These are phyloP conservation scores for Monosporascus sp. DNA, from an alignment of 2,329 filamentous ascomycete species.

Conservation along the genomic window DNA sequence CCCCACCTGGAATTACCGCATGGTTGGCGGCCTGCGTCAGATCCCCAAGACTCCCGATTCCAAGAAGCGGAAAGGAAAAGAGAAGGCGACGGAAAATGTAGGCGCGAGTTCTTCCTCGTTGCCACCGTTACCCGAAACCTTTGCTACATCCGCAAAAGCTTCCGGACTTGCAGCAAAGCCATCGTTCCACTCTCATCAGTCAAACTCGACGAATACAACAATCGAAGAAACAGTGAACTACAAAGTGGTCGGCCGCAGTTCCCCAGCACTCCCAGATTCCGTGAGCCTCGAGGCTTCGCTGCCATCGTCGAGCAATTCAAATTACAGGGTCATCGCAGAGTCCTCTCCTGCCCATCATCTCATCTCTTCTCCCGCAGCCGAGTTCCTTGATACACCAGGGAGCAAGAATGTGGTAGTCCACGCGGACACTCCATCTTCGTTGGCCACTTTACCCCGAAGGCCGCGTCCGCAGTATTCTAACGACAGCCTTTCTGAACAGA, in stretches of 20 bases:
- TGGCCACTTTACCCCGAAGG: slow-evolving; percentile 22
- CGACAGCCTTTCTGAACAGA: slow-evolving; percentile 26
- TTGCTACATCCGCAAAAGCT: slow-evolving; percentile 10
- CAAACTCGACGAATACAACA: slow-evolving; percentile 38
- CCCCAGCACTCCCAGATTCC: slow-evolving; percentile 33
- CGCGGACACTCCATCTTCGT: slow-evolving; percentile 34
- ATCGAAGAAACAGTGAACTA: slow-evolving; percentile 45
- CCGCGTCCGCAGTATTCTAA: slow-evolving; percentile 25
- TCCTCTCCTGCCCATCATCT: slow-evolving; percentile 42
- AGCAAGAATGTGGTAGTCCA: slow-evolving; percentile 49
- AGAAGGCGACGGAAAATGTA: slow-evolving; percentile 35
- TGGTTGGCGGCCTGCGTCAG: slow-evolving; percentile 50
- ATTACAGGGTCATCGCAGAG: slow-evolving; percentile 46
- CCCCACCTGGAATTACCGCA: slow-evolving; percentile 48
- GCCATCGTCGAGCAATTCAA: slow-evolving; percentile 39
- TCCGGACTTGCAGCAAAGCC: slow-evolving; percentile 25
- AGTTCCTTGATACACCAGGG: slow-evolving; percentile 26
- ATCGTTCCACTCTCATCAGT: slow-evolving; percentile 34
- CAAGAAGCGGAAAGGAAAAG: slow-evolving; percentile 4
- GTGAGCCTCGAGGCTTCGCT: slow-evolving; percentile 33
- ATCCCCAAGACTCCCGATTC: slow-evolving; percentile 39
- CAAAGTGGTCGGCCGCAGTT: slow-evolving; percentile 46
- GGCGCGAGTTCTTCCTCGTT: slow-evolving; percentile 22
- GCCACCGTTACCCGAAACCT: slow-evolving; percentile 25
- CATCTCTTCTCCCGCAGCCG: slow-evolving; percentile 29